Percentiles rank a stretch among this genome's conserved stretches.
Evolutionary conservation across 306 rosid species (phyloP).

Genomic region (Aeschynomene evenia): DNA sequence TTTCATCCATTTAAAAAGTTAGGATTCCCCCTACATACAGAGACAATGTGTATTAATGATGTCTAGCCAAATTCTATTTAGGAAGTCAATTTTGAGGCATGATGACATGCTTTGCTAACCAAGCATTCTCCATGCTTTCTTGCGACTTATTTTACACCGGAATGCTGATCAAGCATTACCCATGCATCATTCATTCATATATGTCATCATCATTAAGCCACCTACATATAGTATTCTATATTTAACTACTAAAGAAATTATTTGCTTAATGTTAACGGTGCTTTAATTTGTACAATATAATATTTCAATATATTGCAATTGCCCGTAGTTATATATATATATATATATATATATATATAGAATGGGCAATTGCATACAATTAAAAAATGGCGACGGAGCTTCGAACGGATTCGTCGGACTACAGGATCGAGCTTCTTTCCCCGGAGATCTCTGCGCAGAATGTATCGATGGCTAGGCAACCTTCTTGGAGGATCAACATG

Average conservation of each 20-base stretch:
- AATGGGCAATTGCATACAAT: background rate
- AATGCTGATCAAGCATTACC: constrained; percentile 22
- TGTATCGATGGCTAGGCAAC: constrained; percentile 47
- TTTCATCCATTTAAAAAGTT: too few species aligned
- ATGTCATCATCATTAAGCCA: background rate
- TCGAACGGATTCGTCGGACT: constrained; percentile 56
- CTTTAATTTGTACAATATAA: background rate
- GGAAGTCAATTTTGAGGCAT: too few species aligned
- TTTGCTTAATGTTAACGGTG: background rate
- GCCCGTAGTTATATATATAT: constrained; percentile 11
- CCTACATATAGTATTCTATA: background rate
- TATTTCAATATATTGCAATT: too few species aligned
- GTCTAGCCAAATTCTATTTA: too few species aligned
- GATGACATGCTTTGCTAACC: too few species aligned
- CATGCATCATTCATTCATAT: constrained; percentile 55
- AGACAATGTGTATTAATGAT: too few species aligned
- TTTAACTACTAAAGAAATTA: background rate
- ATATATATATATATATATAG: background rate
- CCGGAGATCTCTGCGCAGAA: constrained; percentile 47
- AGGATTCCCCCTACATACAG: too few species aligned
- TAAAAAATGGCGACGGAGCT: constrained; percentile 41
- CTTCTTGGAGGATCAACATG: constrained; percentile 85
- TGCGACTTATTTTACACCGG: background rate
- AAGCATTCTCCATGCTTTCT: background rate
- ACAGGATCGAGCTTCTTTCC: constrained; percentile 71